Evolutionary conservation across 176 grass and related monocot species (phyloP).

Genomic region (Urochloa ruziziensis): DNA sequence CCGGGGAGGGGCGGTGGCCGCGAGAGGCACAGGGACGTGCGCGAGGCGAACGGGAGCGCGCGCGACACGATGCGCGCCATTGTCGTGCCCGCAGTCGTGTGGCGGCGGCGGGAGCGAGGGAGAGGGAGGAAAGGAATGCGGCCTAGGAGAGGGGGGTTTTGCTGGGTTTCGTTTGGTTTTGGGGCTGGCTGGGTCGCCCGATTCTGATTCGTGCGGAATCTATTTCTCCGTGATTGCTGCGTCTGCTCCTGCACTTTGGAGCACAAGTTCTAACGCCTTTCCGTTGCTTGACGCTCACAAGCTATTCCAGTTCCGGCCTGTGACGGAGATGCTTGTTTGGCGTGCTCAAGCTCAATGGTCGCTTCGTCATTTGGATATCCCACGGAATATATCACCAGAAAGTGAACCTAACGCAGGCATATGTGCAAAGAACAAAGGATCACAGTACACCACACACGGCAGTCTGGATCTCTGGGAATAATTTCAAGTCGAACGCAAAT

Average conservation of each 20-base stretch:
- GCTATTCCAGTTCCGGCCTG: background rate
- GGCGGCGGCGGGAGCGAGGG: conserved; percentile 31
- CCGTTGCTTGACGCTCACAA: background rate
- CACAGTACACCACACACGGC: background rate
- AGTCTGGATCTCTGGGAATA: background rate
- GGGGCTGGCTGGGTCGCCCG: background rate
- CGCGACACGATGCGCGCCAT: conserved; percentile 84
- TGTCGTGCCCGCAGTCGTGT: conserved; percentile 12
- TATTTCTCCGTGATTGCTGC: background rate
- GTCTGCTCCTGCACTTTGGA: background rate
- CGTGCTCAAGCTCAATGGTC: background rate
- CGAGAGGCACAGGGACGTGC: conserved; percentile 31
- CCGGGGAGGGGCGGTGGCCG: conserved; percentile 2
- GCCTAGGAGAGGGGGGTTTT: conserved; percentile 11
- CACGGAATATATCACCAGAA: background rate
- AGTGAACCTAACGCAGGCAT: background rate
- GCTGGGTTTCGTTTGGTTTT: background rate
- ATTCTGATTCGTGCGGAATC: background rate
- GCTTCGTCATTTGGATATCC: background rate
- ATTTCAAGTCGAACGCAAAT: background rate
- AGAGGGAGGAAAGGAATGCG: background rate
- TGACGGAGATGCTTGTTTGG: background rate
- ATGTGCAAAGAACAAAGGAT: background rate
- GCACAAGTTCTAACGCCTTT: background rate
- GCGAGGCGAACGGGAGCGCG: conserved; percentile 58